Percentiles rank a stretch among this genome's conserved stretches.
Conservation (phyloP, 768 basidiomycete species). For the Imleria badia region DNA sequence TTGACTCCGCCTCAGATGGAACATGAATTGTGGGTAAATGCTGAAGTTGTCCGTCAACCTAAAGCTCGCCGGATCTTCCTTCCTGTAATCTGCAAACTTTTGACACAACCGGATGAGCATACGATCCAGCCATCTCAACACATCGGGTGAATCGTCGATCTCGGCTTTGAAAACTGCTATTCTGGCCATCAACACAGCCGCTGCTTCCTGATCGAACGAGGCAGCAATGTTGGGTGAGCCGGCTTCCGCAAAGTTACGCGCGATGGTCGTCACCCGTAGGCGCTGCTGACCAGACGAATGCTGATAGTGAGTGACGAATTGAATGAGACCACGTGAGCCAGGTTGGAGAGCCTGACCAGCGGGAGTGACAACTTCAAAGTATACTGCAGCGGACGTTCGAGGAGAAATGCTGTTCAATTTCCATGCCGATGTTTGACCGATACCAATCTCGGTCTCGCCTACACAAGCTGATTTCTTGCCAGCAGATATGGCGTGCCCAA, state of each 20-base stretch:
- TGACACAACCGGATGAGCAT: slow-evolving; percentile 99
- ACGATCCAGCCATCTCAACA: slow-evolving; percentile 93
- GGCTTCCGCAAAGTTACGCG: slow-evolving; percentile 95
- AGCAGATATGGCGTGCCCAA: slow-evolving; percentile 95
- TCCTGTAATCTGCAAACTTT: slow-evolving; percentile 98
- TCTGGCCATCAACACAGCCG: slow-evolving; percentile 96
- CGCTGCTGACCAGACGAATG: slow-evolving; percentile 95
- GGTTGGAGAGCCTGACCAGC: slow-evolving; percentile 90
- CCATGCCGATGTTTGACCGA: slow-evolving; percentile 98
- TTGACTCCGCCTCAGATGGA: slow-evolving; percentile 95
- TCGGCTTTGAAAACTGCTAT: slow-evolving; percentile 99
- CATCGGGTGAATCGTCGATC: slow-evolving; percentile 96
- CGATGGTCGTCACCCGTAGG: slow-evolving; percentile 96
- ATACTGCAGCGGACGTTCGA: slow-evolving; percentile 84
- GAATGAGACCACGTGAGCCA: slow-evolving; percentile 90
- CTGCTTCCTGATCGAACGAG: slow-evolving; percentile 97
- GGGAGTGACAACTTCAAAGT: slow-evolving; percentile 98
- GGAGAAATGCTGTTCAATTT: slow-evolving; percentile 91
- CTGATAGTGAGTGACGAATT: slow-evolving; percentile 98
- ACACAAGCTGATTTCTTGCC: slow-evolving; percentile 97
- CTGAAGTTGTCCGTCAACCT: slow-evolving; percentile 93
- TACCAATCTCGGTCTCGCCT: slow-evolving; percentile 98
- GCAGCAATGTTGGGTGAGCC: slow-evolving; percentile 92
- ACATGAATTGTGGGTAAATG: slow-evolving; percentile 99
- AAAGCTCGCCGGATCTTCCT: slow-evolving; percentile 96